Evolutionary conservation across 768 basidiomycete genomes (phyloP), one percentile per base, ranked within the genome.

Genomic region (Cantharellus anzutake): DNA sequence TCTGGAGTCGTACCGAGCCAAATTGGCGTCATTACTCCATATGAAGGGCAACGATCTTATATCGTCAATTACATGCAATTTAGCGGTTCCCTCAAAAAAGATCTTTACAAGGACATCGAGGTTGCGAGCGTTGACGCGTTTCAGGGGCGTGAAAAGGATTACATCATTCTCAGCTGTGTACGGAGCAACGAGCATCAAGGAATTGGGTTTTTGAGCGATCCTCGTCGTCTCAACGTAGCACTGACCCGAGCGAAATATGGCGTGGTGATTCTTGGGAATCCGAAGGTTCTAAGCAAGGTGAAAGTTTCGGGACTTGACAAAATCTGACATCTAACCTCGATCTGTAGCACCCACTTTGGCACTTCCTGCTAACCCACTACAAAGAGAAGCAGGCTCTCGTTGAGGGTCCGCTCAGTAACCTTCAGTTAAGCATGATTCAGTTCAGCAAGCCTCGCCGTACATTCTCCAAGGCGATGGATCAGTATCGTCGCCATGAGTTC

Each of bases 41-140:
- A 99, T 71, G 96, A 99, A 70, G 96, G 96, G 35, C 96, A 99
- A 67, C 82, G 96, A 16, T 96, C 93, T 1, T 98, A 96, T 70
- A 86, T 99, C 68, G 93, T 94, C 70, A 94, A 90, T 70, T 99
- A 94, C 71, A 98, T 99, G 96, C 96, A 99, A 74, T 90, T 96
- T 76, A 96, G 97, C 68, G 96, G 96, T n/a, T 84, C 92, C 37
- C 76, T 98, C 62, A 97, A 97, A 82, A 99, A 98, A 74, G 96
- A 99, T 64, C 71, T 98, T 16, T 99, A 99, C 75, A 99, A 99
- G 75, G 96, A 99, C 67, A 93, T 99, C 44, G 96, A 99, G 69
- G 96, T 99, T 55, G 96, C 96, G 3, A 91, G 87, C 64, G 96
- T 99, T 59, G 96, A 99, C 69, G 96, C 96, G 3, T 99, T 99